Evolutionary conservation across 2,329 filamentous ascomycete species (phyloP), one percentile per base, ranked within the genome.

Genomic region (Diaporthe citrichinensis): DNA sequence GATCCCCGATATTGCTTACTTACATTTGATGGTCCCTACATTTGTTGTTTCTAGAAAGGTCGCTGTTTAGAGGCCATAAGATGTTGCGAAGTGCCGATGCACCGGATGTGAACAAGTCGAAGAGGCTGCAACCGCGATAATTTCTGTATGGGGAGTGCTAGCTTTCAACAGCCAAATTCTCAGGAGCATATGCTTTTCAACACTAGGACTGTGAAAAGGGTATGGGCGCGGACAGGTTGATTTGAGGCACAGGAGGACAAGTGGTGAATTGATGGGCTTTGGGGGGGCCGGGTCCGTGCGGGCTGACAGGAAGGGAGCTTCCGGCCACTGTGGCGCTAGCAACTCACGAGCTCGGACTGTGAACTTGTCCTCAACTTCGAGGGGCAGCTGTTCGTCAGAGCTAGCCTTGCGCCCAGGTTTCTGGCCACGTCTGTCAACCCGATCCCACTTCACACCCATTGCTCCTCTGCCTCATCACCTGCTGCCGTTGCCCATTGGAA

Each of bases 361-460:
- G 75, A 78, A 77, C 72, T 77, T 78, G 77, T 75, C 75, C 75
- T 76, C 75, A 71, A 69, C 53, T 51, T 71, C 72, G 73, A 72
- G 73, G 75, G 73, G 68, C 62, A 76, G 73, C 31, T 34, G 67
- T 61, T 67, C 39, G 57, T 75, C 34, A 34, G 62, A 76, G 61
- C 69, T 75, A 73, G 28, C 55, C 62, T 74, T 31, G 69, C 59
- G 68, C 15, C 73, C 74, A 65, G 73, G 65, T 73, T 74, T 74
- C 73, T 72, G 68, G 75, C 75, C 75, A 76, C 75, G 75, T 75
- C 57, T 76, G 69, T 71, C 75, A 71, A 75, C 51, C 46, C 61
- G 55, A 71, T 69, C 25, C 31, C 58, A 58, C 31, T 57, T 44
- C 55, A 62, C 46, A 59, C 44, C 53, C 53, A 25, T 25, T 61